These are phyloP conservation scores for Backusella tuberculispora DNA, from an alignment of 192 early-diverging fungal genomes.

Conservation along the genomic window DNA sequence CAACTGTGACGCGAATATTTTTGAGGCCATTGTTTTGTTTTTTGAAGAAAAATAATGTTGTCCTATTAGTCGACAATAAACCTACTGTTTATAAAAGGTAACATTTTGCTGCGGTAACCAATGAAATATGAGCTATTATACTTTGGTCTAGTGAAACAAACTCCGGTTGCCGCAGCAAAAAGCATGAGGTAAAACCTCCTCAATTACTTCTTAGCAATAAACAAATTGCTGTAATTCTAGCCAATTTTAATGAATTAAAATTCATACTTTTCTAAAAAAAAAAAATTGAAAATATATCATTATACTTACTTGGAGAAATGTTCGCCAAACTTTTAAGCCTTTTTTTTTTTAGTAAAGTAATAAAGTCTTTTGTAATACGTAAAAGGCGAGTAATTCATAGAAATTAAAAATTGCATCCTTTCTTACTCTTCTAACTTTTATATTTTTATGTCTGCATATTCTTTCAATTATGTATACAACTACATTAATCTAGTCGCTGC, in stretches of 20 bases:
- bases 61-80: no score
- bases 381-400: no score
- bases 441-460: no score
- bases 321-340: no score
- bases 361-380: no score
- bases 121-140: background rate
- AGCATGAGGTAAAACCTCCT: background rate
- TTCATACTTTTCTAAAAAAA: background rate
- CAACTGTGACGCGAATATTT: slow-evolving; percentile 24
- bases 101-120: background rate
- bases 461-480: no score
- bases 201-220: background rate
- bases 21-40: slow-evolving; percentile 19
- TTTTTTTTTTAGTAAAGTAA: no score
- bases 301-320: no score
- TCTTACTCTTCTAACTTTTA: no score
- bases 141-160: background rate
- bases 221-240: background rate
- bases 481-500: no score
- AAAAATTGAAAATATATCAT: background rate
- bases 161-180: background rate
- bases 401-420: no score
- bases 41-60: background rate
- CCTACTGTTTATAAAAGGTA: background rate
- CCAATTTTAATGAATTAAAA: background rate